Base-by-base conservation (phyloP, 2,329 filamentous ascomycete genomes). In the Furcasterigmium sp. region DNA sequence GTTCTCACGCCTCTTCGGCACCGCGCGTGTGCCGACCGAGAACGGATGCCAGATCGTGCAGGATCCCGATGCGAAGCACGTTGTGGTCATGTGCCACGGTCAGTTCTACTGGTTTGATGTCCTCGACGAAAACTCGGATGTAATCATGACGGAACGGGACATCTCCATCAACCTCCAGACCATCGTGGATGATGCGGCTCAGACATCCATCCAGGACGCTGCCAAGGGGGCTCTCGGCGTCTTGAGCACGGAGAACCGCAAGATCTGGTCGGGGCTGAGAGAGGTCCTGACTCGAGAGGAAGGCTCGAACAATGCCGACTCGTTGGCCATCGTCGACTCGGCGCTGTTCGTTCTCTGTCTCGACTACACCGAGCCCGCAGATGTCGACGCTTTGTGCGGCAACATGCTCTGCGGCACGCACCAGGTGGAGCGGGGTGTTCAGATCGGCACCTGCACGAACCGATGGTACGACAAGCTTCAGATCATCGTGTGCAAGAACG, bases 101-200 rank as follows among this genome's bases (percentile, higher is more conserved):
- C 93, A 98, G 53, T 91, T 97, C 57, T 98, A 98, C 66, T 97
- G 91, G 91, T 98, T 98, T 56, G 93, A 98, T 62, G 91, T 96
- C 2, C 72, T 98, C 15, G 93, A 98, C 54, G 85, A 91, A 53
- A 95, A 95, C 63, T 87, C 87, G 7, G 93, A 98, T 62, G 70
- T 95, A 44, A 95, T 98, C 65, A 97, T 97, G 91, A 91, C 85
- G 0, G 93, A 97, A 64, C 91, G 88, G 61, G 93, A 98, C 56
- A 78, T 98, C 42, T 83, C 87, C 7, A 75, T 95, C 58, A 97
- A 98, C 57, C 72, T 98, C 15, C 86, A 94, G 58, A 91, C 89
- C 13, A 93, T 97, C 55, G 79, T 95, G 43, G 87, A 95, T 44
- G 93, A 98, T 61, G 91, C 93, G 5, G 78, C 85, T 25, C 82